Percentiles rank a stretch among this genome's conserved stretches.
These are phyloP conservation scores for Pontederia paniculata DNA, from an alignment of 176 grass and related monocot genomes.

Conservation along the genomic window DNA sequence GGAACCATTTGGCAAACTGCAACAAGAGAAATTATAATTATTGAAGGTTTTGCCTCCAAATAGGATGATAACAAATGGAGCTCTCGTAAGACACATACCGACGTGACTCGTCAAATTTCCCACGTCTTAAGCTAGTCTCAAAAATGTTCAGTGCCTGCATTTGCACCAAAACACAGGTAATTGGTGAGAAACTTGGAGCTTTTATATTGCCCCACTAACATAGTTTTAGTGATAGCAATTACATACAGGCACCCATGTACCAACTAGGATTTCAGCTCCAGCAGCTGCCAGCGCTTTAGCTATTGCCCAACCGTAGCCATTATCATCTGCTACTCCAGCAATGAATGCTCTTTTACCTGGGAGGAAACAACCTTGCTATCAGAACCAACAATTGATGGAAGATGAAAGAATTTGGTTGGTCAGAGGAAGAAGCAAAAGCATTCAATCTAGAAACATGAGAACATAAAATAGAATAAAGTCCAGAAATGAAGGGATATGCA, in stretches of 20 bases:
- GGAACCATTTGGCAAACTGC: constrained; percentile 76
- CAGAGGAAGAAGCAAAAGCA: not conserved
- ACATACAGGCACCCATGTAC: constrained; percentile 99
- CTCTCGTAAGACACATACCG: constrained; percentile 21
- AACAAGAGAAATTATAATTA: not conserved
- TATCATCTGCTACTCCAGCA: constrained; percentile 96
- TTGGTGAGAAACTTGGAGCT: constrained; percentile 2
- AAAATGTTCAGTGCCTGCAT: constrained; percentile 54
- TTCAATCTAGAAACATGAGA: no score
- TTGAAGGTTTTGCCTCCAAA: no score
- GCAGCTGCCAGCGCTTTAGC: constrained; percentile 93
- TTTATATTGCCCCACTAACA: not conserved
- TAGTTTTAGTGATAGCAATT: constrained; percentile 7
- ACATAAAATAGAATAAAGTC: no score
- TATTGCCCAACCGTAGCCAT: constrained; percentile 99
- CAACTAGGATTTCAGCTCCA: constrained; percentile 94
- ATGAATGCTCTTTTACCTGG: constrained; percentile 95
- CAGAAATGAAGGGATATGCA: no score
- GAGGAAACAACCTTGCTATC: not conserved
- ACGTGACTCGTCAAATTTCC: constrained; percentile 50
- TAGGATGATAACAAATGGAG: not conserved
- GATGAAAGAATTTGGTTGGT: not conserved
- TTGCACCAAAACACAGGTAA: not conserved
- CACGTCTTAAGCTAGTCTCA: constrained; percentile 44
- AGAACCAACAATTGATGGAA: not conserved